A percentile compares a stretch with the other conserved stretches of the same genome.
Evolutionary conservation across 345 rosid genomes (phyloP).

Genomic region (Aquilaria yunnanensis): DNA sequence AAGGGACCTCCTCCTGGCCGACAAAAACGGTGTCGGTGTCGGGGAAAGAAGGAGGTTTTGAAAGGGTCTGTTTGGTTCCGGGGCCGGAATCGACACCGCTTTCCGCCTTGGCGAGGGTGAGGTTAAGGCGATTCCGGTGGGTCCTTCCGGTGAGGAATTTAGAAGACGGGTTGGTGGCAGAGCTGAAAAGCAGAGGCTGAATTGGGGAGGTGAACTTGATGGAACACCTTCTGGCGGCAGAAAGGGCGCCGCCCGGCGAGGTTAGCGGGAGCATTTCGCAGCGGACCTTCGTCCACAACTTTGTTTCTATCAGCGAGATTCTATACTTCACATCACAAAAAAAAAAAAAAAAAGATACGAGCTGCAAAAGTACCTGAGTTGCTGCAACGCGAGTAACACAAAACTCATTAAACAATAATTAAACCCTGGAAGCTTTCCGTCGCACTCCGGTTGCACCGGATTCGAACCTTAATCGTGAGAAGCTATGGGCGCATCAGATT

Average conservation of each 20-base stretch:
- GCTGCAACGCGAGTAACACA: no score
- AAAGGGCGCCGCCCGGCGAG: conserved; percentile 46
- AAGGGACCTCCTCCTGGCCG: conserved; percentile 57
- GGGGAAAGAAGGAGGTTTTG: conserved; percentile 23
- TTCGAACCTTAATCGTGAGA: no score
- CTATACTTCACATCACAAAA: no score
- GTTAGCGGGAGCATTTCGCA: conserved; percentile 42
- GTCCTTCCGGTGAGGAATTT: conserved; percentile 14
- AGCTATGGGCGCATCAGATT: no score
- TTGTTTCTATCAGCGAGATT: neutral
- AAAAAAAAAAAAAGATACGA: no score
- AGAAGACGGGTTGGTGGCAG: conserved; percentile 14
- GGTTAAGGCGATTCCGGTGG: conserved; percentile 19
- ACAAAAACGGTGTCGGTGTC: conserved; percentile 43
- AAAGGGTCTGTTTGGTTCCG: conserved; percentile 23
- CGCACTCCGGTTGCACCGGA: no score
- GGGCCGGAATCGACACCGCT: conserved; percentile 44
- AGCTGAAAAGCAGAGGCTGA: conserved; percentile 23
- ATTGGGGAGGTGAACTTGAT: conserved; percentile 23
- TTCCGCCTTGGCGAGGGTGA: conserved; percentile 54
- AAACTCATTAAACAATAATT: no score
- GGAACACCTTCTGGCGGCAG: conserved; percentile 22
- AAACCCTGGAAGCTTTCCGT: no score
- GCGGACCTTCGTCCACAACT: no score
- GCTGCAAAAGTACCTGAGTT: no score